Conservation (phyloP, 2,329 filamentous ascomycete species). For the Fusarium concolor region DNA sequence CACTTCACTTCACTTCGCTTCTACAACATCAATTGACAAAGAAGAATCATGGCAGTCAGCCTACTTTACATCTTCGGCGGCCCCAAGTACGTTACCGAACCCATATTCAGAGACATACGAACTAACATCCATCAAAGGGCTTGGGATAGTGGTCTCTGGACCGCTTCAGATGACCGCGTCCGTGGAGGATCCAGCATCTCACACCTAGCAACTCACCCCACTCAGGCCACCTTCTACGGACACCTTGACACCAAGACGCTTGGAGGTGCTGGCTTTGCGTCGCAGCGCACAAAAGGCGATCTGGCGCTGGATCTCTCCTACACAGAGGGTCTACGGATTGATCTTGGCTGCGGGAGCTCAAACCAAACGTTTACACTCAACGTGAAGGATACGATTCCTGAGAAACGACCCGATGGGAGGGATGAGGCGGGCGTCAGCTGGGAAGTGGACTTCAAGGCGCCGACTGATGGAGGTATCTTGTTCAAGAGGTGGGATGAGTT, state of each 20-base stretch:
- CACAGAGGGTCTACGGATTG: slow-evolving; percentile 71
- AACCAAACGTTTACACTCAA: slow-evolving; percentile 78
- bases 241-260: slow-evolving; percentile 78
- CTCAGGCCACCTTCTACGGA: slow-evolving; percentile 72
- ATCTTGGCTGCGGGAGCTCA: slow-evolving; percentile 63
- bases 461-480: slow-evolving; percentile 53
- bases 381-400: slow-evolving; percentile 76
- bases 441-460: slow-evolving; percentile 74
- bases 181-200: slow-evolving; percentile 76
- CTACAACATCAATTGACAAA: neutral
- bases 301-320: slow-evolving; percentile 71
- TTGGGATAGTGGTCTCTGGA: slow-evolving; percentile 73
- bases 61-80: slow-evolving; percentile 56
- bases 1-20: neutral
- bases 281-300: slow-evolving; percentile 74
- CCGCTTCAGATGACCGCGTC: slow-evolving; percentile 79
- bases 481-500: slow-evolving; percentile 74
- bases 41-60: slow-evolving; percentile 23
- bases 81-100: slow-evolving; percentile 46
- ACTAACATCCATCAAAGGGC: slow-evolving; percentile 54
- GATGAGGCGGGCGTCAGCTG: slow-evolving; percentile 79
- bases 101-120: neutral
- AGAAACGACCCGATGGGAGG: slow-evolving; percentile 69
- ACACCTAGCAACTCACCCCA: slow-evolving; percentile 53
- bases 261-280: slow-evolving; percentile 85